Conservation (phyloP, 306 rosid species). For the Cucumis melo region DNA sequence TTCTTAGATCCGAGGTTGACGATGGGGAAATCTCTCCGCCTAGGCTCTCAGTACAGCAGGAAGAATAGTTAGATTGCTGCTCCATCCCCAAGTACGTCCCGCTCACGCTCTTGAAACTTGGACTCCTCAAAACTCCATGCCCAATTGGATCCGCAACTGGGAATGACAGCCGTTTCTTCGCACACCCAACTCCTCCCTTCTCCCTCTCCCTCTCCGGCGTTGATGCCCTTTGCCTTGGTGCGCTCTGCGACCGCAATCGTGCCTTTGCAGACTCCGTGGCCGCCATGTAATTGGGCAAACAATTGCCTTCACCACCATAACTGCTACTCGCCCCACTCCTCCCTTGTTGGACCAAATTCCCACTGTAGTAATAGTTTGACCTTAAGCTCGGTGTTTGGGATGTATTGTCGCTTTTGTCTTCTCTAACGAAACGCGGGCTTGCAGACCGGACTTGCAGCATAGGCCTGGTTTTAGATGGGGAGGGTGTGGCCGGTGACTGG, state of each 20-base stretch:
- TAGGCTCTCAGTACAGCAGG: slow-evolving; percentile 78
- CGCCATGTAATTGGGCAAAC: slow-evolving; percentile 87
- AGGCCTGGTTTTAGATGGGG: slow-evolving; percentile 69
- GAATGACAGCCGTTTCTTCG: slow-evolving; percentile 69
- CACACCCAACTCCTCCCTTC: slow-evolving; percentile 38
- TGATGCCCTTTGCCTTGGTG: slow-evolving; percentile 75
- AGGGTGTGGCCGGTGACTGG: slow-evolving; percentile 63
- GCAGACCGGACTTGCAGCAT: slow-evolving; percentile 61
- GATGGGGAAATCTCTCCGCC: slow-evolving; percentile 96
- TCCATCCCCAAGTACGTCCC: slow-evolving; percentile 27
- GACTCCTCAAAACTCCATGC: slow-evolving; percentile 67
- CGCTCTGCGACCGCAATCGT: slow-evolving; percentile 73
- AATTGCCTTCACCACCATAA: neutral
- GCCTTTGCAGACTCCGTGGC: slow-evolving; percentile 97
- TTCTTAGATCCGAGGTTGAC: slow-evolving; percentile 68
- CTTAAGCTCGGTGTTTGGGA: slow-evolving; percentile 90
- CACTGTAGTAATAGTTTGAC: slow-evolving; percentile 64
- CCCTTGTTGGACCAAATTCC: slow-evolving; percentile 30
- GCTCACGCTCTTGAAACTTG: slow-evolving; percentile 81
- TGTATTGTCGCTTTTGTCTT: slow-evolving; percentile 42
- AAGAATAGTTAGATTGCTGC: slow-evolving; percentile 81
- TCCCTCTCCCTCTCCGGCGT: slow-evolving; percentile 78
- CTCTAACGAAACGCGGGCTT: slow-evolving; percentile 59
- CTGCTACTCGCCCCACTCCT: slow-evolving; percentile 27
- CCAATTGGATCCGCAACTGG: slow-evolving; percentile 46